Conservation (phyloP, 495 filamentous ascomycete species). For the Xylaria palmicola region DNA sequence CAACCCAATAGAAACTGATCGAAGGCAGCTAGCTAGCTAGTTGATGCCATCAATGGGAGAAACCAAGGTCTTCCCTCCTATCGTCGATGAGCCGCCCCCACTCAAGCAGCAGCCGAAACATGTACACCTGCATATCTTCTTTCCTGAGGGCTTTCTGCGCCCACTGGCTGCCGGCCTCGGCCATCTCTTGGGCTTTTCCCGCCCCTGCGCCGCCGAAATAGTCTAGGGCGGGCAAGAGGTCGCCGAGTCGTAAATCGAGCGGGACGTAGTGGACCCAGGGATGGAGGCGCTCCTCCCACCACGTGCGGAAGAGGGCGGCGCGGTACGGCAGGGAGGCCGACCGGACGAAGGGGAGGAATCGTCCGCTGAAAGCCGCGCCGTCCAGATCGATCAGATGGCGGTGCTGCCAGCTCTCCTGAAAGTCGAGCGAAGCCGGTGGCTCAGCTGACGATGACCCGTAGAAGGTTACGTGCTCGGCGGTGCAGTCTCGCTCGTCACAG, state of each 20-base stretch:
- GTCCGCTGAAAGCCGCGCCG: conserved; percentile 59
- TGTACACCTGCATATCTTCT: conserved; percentile 82
- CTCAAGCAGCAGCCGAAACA: conserved; percentile 75
- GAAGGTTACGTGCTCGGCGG: conserved; percentile 53
- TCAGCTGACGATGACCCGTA: conserved; percentile 51
- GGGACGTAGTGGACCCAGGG: conserved; percentile 80
- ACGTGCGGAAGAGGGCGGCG: conserved; percentile 66
- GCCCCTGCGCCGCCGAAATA: conserved; percentile 48
- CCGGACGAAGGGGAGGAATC: conserved; percentile 64
- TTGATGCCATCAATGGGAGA: conserved; percentile 24
- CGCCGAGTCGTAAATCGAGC: conserved; percentile 64
- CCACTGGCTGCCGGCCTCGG: conserved; percentile 64
- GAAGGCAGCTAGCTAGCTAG: too few relatives aligned
- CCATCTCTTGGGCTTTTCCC: conserved; percentile 54
- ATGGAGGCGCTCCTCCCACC: conserved; percentile 68
- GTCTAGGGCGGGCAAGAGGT: conserved; percentile 57
- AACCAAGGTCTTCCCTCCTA: conserved; percentile 57
- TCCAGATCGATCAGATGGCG: conserved; percentile 70
- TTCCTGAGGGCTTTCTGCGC: conserved; percentile 61
- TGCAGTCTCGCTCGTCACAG: conserved; percentile 34
- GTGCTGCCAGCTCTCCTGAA: conserved; percentile 46
- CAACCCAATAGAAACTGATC: too few relatives aligned
- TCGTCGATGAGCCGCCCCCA: conserved; percentile 69
- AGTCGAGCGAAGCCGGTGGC: conserved; percentile 33
- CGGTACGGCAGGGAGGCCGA: conserved; percentile 64